Conservation (phyloP, 345 rosid genomes). For the Ceriops decandra region DNA sequence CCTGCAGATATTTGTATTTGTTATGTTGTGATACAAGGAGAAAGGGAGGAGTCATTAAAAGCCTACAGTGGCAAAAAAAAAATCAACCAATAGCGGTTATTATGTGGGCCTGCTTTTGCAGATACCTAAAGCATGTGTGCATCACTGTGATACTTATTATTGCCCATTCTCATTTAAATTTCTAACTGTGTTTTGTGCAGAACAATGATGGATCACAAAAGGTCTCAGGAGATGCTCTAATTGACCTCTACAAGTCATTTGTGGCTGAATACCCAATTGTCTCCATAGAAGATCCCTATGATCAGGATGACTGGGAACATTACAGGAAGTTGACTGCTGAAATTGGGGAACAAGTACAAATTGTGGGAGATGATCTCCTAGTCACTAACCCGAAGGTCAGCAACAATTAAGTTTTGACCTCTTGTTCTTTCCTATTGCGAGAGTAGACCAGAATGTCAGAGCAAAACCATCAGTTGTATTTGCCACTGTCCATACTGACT, state of each 20-base stretch:
- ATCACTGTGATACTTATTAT: no score
- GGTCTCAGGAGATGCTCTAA: slow-evolving; percentile 57
- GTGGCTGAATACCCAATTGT: slow-evolving; percentile 55
- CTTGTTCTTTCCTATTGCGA: neutral
- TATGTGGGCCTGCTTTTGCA: neutral
- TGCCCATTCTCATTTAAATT: neutral
- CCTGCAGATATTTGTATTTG: no score
- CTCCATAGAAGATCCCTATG: slow-evolving; percentile 71
- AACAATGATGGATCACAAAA: slow-evolving; percentile 58
- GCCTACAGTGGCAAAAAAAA: neutral
- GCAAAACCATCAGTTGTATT: neutral
- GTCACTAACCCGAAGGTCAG: slow-evolving; percentile 69
- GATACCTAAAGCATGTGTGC: neutral
- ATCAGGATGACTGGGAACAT: slow-evolving; percentile 73
- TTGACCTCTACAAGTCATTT: slow-evolving; percentile 59
- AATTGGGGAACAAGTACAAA: slow-evolving; percentile 57
- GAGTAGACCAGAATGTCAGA: neutral
- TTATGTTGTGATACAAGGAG: neutral
- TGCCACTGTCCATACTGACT: neutral
- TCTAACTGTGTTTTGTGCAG: slow-evolving; percentile 27
- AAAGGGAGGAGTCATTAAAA: neutral
- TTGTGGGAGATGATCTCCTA: slow-evolving; percentile 69
- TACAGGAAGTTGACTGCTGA: slow-evolving; percentile 50
- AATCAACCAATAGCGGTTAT: neutral
- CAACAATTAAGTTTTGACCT: neutral